Base-by-base conservation (phyloP, 1,284 basidiomycete species). In the Heterobasidion occidentale region DNA sequence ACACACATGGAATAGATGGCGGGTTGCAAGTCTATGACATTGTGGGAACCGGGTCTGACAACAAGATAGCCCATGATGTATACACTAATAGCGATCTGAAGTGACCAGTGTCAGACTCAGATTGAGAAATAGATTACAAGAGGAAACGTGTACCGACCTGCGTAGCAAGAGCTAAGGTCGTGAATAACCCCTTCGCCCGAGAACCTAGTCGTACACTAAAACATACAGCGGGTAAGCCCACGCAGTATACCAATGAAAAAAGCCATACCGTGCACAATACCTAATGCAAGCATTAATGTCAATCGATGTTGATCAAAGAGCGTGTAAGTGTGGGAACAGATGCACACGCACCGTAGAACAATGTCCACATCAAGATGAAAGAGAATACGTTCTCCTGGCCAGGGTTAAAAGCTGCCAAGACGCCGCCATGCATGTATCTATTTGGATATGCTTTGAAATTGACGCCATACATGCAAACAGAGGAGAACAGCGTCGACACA, bases 361-460 rank as follows among this genome's bases (percentile, higher is more conserved):
- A 74, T 44, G 92, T 95, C 92, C 92, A 95, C 38, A 89, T 85
- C 48, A 94, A 77, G 59, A 95, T 78, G 67, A 93, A 95, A 1
- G 90, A 90, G 64, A 90, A 88, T 17, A 86, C 74, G 62, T 92
- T 93, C 71, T 94, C 92, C 70, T 91, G 86, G 11, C 90, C 90
- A 0, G 92, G 86, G 58, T 88, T 91, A 51, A 85, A 71, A 46
- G 93, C 71, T 56, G 87, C 88, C 64, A 75, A 70, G 64, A 81
- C 67, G 7, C 88, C 85, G 8, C 82, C 80, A 47, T 78, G 71
- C 20, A 87, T 70, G 69, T 81, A 90, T 62, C 81, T 83, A 50
- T 69, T 64, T 5, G 84, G 77, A 49, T 74, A 74, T 17, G 83
- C 81, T 58, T 77, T 75, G 72, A 88, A 92, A 65, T 90, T 92